Percentiles rank a stretch among this genome's conserved stretches.
Conservation (phyloP, 495 filamentous ascomycete species). For the Hyaloscypha finlandica region DNA sequence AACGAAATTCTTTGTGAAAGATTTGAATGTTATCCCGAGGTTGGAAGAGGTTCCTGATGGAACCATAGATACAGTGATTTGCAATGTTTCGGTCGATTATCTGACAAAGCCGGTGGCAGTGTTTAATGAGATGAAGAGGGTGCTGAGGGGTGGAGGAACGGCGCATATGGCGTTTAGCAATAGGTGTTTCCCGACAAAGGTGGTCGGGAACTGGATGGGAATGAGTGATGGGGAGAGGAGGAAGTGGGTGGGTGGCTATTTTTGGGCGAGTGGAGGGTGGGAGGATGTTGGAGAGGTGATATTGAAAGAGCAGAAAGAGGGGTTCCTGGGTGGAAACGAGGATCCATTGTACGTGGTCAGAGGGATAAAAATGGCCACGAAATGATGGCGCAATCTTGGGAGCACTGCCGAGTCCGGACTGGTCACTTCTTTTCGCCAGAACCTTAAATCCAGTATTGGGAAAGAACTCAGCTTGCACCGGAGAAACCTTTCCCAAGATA, state of each 20-base stretch:
- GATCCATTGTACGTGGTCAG: constrained; percentile 32
- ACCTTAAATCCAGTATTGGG: too few species aligned
- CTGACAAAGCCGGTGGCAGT: constrained; percentile 42
- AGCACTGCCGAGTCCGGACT: neutral
- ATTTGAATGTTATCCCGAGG: constrained; percentile 40
- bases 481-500: too few species aligned
- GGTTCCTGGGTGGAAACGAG: constrained; percentile 20
- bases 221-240: constrained; percentile 39
- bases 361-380: constrained; percentile 20
- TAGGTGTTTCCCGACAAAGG: constrained; percentile 50
- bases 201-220: constrained; percentile 38
- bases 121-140: constrained; percentile 34
- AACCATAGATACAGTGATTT: constrained; percentile 40
- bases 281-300: constrained; percentile 47
- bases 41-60: constrained; percentile 27
- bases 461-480: too few species aligned
- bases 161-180: constrained; percentile 49
- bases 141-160: constrained; percentile 36
- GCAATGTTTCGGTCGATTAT: constrained; percentile 49
- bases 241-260: constrained; percentile 47
- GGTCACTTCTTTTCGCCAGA: neutral
- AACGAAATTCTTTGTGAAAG: constrained; percentile 30
- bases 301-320: constrained; percentile 38
- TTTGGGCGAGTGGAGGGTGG: constrained; percentile 46
- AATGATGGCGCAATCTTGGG: neutral